Evolutionary conservation across 2,329 filamentous ascomycete genomes (phyloP).

Genomic region (Cladophialophora yegresii): DNA sequence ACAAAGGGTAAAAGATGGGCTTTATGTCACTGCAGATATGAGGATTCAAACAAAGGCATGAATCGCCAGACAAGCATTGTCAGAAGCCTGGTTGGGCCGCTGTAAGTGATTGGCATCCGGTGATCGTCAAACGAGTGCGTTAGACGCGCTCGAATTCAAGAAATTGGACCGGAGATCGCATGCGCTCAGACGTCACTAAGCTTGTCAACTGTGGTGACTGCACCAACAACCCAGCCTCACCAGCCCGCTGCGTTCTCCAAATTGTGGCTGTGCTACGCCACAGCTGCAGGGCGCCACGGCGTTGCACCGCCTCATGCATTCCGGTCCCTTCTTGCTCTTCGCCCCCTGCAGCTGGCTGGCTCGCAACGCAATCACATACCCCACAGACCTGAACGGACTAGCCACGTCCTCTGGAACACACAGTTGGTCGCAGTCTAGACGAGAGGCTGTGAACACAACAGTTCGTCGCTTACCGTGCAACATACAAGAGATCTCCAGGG

Average conservation of each 20-base stretch:
- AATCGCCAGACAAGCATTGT: conserved; percentile 10
- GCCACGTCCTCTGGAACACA: neutral
- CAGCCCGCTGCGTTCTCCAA: neutral
- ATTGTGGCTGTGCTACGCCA: conserved; percentile 11
- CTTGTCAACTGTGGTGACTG: neutral
- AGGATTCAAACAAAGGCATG: conserved; percentile 24
- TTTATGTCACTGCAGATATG: conserved; percentile 27
- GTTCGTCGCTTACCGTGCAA: conserved; percentile 7
- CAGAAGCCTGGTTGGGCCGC: conserved; percentile 17
- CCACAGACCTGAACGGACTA: conserved; percentile 14
- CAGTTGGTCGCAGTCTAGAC: conserved; percentile 15
- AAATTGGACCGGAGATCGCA: neutral
- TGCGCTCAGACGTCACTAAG: neutral
- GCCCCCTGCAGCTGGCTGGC: neutral
- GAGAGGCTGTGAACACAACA: conserved; percentile 20
- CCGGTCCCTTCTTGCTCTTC: neutral
- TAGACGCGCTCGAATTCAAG: conserved; percentile 22
- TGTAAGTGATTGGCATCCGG: conserved; percentile 18
- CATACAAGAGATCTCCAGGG: conserved; percentile 10
- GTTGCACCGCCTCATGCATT: conserved; percentile 1
- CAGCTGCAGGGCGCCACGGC: neutral
- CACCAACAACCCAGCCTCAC: too few species aligned
- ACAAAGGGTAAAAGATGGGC: conserved; percentile 10
- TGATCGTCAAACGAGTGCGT: conserved; percentile 10
- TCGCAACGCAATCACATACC: conserved; percentile 12